Evolutionary conservation across 2,329 filamentous ascomycete genomes (phyloP), one percentile per base, ranked within the genome.

Genomic region (Diaporthe sp.): DNA sequence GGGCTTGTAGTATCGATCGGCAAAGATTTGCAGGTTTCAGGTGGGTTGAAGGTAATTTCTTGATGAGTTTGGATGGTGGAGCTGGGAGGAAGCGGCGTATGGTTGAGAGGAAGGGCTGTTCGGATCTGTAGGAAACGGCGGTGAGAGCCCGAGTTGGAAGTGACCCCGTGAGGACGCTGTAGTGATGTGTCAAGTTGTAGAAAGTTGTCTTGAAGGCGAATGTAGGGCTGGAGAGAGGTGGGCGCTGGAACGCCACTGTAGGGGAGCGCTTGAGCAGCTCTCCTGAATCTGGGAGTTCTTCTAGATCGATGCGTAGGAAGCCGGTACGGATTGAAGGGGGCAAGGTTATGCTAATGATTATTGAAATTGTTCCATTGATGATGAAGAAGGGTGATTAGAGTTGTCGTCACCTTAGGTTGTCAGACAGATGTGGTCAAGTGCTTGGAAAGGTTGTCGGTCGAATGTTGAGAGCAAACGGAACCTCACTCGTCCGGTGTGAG

Each of bases 1-100:
- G 15, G 15, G 17, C 0, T 25, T 6, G n/a, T 0, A 4, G n/a
- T 4, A 28, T 58, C 2, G 31, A 22, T 37, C 22, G 0, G 1
- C 3, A 4, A 57, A 57, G 28, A 2, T 19, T 31, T 31, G 49
- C 1, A 13, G 10, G 37, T 4, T 39, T 13, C 1, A 51, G 9
- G 46, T 49, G 46, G 19, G 4, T 5, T 22, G 3, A 12, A 25
- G 49, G 49, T 25, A 0, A 25, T 5, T 3, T 3, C 12, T 39
- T 39, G 37, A 39, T 13, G 37, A 39, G 1, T 15, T 39, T 12
- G 2, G 12, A 13, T 4, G 3, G 12, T 39, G 37, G 37, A 39
- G 37, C 10, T 39, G 10, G 10, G 37, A 15, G 37, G 12, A 39
- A 39, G 12, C 10, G 12, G 37, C 12, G 37, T 13, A 0, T 39